These are phyloP conservation scores for Crithidia mellificae DNA, from an alignment of 208 protist genomes.

Conservation along the genomic window DNA sequence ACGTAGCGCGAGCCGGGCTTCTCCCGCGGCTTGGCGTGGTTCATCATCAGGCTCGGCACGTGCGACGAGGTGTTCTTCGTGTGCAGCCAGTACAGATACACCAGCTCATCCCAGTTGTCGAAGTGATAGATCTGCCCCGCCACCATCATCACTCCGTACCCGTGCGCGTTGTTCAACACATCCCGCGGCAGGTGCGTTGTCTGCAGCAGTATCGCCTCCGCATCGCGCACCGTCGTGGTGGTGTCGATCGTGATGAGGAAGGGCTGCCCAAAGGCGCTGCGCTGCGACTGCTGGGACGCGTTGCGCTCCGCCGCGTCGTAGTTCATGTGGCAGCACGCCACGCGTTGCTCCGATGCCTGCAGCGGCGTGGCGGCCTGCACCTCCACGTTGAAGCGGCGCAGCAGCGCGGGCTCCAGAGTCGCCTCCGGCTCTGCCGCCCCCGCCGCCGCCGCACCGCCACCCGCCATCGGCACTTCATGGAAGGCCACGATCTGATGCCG, in stretches of 20 bases:
- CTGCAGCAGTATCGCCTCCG: constrained; percentile 39
- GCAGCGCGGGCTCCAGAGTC: constrained; percentile 26
- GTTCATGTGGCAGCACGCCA: constrained; percentile 73
- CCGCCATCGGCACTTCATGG: constrained; percentile 52
- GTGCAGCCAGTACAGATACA: constrained; percentile 56
- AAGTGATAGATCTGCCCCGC: constrained; percentile 44
- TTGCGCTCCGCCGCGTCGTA: constrained; percentile 23
- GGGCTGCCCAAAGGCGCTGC: constrained; percentile 53
- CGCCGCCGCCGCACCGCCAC: too few relatives aligned
- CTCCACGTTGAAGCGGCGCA: constrained; percentile 42
- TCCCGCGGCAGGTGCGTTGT: constrained; percentile 38
- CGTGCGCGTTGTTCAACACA: constrained; percentile 40
- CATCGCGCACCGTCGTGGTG: constrained; percentile 49
- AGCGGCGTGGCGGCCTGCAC: constrained; percentile 51
- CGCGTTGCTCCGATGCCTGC: constrained; percentile 43
- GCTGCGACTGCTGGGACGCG: constrained; percentile 12
- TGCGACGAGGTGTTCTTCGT: constrained; percentile 43
- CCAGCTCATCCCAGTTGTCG: constrained; percentile 46
- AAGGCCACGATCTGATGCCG: constrained; percentile 44
- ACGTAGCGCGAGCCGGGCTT: constrained; percentile 72
- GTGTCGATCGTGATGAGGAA: constrained; percentile 65
- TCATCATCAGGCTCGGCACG: constrained; percentile 63
- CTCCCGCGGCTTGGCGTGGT: constrained; percentile 60
- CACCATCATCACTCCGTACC: constrained; percentile 60
- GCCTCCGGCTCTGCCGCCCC: constrained; percentile 7